phyloP scores from a whole-genome alignment of 768 basidiomycete species.

The Kockovaella imperatae region DNA sequence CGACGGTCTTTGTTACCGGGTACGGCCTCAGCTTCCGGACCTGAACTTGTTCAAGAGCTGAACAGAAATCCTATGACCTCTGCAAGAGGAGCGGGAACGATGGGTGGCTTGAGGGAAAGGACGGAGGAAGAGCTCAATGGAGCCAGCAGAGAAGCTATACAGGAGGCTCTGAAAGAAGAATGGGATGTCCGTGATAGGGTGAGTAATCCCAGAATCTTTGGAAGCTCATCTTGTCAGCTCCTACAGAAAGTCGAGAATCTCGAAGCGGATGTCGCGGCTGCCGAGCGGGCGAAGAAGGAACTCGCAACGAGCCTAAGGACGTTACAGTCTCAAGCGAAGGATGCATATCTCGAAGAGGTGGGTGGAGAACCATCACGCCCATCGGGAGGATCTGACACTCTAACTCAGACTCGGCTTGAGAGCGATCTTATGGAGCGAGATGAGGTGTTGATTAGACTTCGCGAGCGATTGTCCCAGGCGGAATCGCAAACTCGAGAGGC shows the following conservation, averaged over 20 bases:
- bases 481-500: constrained; percentile 26
- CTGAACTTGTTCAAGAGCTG: too few relatives aligned
- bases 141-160: constrained; percentile 18
- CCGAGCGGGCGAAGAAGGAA: constrained; percentile 12
- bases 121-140: constrained; percentile 20
- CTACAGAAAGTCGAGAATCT: constrained; percentile 6
- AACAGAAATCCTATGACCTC: too few relatives aligned
- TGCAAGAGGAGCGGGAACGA: too few relatives aligned
- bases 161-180: constrained; percentile 17
- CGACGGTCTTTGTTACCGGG: too few relatives aligned
- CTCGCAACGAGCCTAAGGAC: constrained; percentile 4
- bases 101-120: constrained; percentile 28
- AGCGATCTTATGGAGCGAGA: constrained; percentile 29
- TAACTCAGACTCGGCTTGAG: constrained; percentile 25
- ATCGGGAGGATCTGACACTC: background rate
- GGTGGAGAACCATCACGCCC: background rate
- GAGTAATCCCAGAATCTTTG: background rate
- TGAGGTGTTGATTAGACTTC: constrained; percentile 23
- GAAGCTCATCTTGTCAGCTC: constrained; percentile 6
- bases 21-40: too few relatives aligned
- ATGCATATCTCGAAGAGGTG: constrained; percentile 30
- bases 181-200: constrained; percentile 23
- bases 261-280: background rate
- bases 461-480: constrained; percentile 13
- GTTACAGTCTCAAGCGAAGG: constrained; percentile 15